A percentile compares a stretch with the other conserved stretches of the same genome.
Conservation (phyloP, 2,329 filamentous ascomycete genomes). For the Calonectria hongkongensis region DNA sequence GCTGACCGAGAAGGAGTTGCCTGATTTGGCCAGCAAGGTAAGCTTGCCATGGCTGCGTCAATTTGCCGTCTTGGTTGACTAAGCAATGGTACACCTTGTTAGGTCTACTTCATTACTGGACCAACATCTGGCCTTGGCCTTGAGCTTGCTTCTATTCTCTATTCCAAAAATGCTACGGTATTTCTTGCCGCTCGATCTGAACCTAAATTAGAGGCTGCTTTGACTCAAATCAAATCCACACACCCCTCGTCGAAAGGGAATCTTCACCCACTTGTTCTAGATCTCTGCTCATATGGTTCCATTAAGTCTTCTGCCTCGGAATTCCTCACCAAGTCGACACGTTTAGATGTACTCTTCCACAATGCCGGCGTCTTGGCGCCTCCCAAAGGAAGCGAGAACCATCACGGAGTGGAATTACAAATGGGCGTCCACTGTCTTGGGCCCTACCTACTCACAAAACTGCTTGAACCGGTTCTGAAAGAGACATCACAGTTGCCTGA, state of each 20-base stretch:
- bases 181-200: constrained; percentile 21
- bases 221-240: constrained; percentile 10
- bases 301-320: background rate
- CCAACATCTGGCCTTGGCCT: constrained; percentile 27
- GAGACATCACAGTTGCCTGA: constrained; percentile 6
- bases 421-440: constrained; percentile 32
- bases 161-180: constrained; percentile 26
- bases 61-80: background rate
- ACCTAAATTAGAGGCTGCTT: background rate
- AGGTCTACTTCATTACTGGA: constrained; percentile 31
- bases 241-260: constrained; percentile 13
- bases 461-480: constrained; percentile 6
- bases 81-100: background rate
- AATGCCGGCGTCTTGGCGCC: constrained; percentile 32
- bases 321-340: constrained; percentile 17
- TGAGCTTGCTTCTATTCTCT: constrained; percentile 29
- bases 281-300: constrained; percentile 22
- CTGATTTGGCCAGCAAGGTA: constrained; percentile 34
- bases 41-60: background rate
- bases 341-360: constrained; percentile 35
- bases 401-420: constrained; percentile 29
- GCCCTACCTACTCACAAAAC: constrained; percentile 24
- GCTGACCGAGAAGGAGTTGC: constrained; percentile 25
- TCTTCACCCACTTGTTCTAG: constrained; percentile 17
- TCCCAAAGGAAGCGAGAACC: constrained; percentile 30